Base-by-base conservation (phyloP, 768 basidiomycete species). In the Suillus subalutaceus region DNA sequence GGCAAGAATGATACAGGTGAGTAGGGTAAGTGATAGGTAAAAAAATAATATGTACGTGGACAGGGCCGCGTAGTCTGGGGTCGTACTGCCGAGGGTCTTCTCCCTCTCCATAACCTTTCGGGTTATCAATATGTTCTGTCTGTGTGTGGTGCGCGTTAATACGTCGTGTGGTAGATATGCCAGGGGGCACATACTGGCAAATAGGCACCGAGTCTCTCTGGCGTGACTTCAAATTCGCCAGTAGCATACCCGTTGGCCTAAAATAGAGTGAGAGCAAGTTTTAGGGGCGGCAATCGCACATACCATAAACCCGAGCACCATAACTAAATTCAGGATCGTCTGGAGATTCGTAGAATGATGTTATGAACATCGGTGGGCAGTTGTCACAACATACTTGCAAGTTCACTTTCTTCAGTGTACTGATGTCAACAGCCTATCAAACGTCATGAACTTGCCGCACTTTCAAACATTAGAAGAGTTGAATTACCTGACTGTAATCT, bases 71-170 rank as follows among this genome's bases (percentile, higher is more conserved):
- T 9, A 98, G 84, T 23, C 84, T 81, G 0, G 89, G 86, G 71
- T 97, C 86, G 71, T 90, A 94, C 71, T 84, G 83, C 50, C 93
- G 82, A 1, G 96, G 86, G 75, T 98, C 94, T 75, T 93, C 89
- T 35, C 90, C 90, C 20, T 88, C 88, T 1, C 90, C 93, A 71
- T 95, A 96, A 15, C 93, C 94, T 75, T 92, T 93, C 2, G 94
- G 94, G 72, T 97, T 97, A 74, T 97, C 94, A 72, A 96, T 95
- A 74, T 97, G 94, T 75, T 95, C 92, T 0, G 84, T 86, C 88
- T 91, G 43, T 57, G n/a, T 56, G 46, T 56, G 26, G 69, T 70
- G 20, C 8, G 16, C 15, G 48, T 59, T n/a, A n/a, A 35, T 35
- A 7, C 23, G 10, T 56, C 40, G 13, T 60, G 12, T 37, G 12